A percentile compares a stretch with the other conserved stretches of the same genome.
phyloP scores from a whole-genome alignment of 2,329 filamentous ascomycete species.

The Claviceps sp. region DNA sequence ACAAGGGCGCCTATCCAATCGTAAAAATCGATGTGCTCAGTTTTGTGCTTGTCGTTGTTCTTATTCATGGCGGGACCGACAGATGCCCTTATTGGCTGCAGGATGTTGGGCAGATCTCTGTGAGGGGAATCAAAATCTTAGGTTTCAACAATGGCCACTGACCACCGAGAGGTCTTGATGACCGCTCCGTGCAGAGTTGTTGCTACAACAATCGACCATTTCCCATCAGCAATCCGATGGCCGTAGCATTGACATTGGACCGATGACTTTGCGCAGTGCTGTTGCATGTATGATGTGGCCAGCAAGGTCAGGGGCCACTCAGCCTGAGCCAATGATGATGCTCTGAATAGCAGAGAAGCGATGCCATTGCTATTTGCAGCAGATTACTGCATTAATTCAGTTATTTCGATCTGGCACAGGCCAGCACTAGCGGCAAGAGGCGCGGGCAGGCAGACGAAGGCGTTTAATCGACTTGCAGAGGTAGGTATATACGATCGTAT shows the following conservation, averaged over 20 bases:
- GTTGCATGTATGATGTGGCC: background rate
- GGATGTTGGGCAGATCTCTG: background rate
- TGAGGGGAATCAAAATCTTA: background rate
- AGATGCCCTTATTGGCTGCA: constrained; percentile 1
- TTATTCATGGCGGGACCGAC: background rate
- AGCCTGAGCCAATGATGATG: background rate
- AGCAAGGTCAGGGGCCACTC: background rate
- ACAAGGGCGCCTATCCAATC: background rate
- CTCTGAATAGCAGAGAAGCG: background rate
- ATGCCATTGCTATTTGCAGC: background rate
- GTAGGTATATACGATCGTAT: no score
- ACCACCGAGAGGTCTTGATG: background rate
- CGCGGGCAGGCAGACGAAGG: background rate
- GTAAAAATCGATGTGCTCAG: background rate
- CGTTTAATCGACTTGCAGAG: background rate
- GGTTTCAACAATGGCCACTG: background rate
- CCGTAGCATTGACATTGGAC: background rate
- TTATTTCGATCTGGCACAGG: background rate
- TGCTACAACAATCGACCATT: background rate
- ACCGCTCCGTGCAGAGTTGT: background rate
- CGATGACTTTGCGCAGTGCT: background rate
- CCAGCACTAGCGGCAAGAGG: background rate
- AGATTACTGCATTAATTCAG: background rate
- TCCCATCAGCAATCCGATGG: background rate
- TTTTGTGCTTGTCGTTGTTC: background rate